These are phyloP conservation scores for Microdochium paspali DNA, from an alignment of 2,329 filamentous ascomycete species.

Conservation along the genomic window DNA sequence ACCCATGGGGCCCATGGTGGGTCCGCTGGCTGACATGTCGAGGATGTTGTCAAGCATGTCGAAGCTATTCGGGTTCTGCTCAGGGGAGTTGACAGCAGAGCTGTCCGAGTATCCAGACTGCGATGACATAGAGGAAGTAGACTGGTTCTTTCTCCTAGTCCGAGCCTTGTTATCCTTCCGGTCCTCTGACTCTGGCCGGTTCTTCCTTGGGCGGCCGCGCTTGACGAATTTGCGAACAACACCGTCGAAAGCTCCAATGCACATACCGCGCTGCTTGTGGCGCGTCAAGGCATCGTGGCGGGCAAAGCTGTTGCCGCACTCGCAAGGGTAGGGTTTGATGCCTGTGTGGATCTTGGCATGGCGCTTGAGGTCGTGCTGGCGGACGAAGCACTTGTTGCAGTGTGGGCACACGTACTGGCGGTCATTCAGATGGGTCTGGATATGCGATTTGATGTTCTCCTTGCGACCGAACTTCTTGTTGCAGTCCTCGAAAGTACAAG, in stretches of 20 bases:
- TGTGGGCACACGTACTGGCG: constrained; percentile 89
- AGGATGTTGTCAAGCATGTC: constrained; percentile 38
- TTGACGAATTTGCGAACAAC: constrained; percentile 50
- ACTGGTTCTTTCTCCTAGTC: constrained; percentile 47
- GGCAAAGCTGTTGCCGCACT: constrained; percentile 90
- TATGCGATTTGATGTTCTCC: constrained; percentile 97
- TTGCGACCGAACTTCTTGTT: constrained; percentile 90
- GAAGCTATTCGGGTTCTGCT: constrained; percentile 19
- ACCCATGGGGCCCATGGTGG: constrained; percentile 25
- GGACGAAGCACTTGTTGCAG: constrained; percentile 92
- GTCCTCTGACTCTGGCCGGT: constrained; percentile 45
- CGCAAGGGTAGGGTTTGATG: constrained; percentile 89
- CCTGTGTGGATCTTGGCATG: constrained; percentile 97
- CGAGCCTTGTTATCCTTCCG: constrained; percentile 47
- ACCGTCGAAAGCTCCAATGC: constrained; percentile 87
- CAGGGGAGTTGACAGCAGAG: constrained; percentile 43
- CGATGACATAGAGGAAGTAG: constrained; percentile 37
- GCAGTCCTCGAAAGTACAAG: constrained; percentile 69
- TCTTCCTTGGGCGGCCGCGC: constrained; percentile 55
- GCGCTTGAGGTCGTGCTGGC: constrained; percentile 93
- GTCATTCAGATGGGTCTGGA: constrained; percentile 95
- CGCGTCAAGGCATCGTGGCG: constrained; percentile 91
- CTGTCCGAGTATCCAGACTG: constrained; percentile 48
- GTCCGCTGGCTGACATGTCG: constrained; percentile 29
- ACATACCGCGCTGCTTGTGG: constrained; percentile 93